Evolutionary conservation across 441 rosid species (phyloP).

Genomic region (Sinapis alba): DNA sequence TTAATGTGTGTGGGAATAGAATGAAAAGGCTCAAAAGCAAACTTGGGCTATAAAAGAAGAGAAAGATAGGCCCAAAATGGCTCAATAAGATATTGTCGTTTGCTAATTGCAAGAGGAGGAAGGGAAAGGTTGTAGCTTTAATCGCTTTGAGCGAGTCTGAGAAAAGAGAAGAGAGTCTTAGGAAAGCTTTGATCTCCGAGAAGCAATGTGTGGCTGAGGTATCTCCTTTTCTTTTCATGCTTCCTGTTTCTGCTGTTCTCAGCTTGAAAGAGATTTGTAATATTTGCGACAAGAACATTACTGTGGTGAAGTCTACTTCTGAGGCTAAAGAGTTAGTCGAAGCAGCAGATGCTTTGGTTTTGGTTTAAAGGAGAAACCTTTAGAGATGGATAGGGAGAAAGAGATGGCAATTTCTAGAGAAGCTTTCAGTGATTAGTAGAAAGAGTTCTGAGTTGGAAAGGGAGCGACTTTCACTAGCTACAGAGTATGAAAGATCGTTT

Average conservation of each 20-base stretch:
- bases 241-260: slow-evolving; percentile 26
- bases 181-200: slow-evolving; percentile 60
- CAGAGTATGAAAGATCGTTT: slow-evolving; percentile 55
- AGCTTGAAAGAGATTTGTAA: slow-evolving; percentile 78
- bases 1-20: not conserved
- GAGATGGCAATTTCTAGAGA: slow-evolving; percentile 54
- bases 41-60: not conserved
- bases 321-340: slow-evolving; percentile 59
- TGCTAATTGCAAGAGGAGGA: not conserved
- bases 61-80: slow-evolving; percentile 1
- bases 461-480: slow-evolving; percentile 64
- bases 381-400: slow-evolving; percentile 64
- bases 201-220: slow-evolving; percentile 71
- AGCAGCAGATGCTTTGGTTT: slow-evolving; percentile 61
- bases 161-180: slow-evolving; percentile 67
- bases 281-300: slow-evolving; percentile 57
- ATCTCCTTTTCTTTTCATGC: too few relatives aligned
- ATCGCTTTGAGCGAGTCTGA: slow-evolving; percentile 74
- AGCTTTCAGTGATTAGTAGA: slow-evolving; percentile 63
- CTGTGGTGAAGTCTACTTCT: slow-evolving; percentile 54
- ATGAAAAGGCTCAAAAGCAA: not conserved
- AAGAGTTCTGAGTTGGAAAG: slow-evolving; percentile 70
- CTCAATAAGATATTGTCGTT: not conserved
- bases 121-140: too few relatives aligned
- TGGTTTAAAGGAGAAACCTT: slow-evolving; percentile 56